phyloP scores from a whole-genome alignment of 768 basidiomycete species.

The Panellus pusillus region DNA sequence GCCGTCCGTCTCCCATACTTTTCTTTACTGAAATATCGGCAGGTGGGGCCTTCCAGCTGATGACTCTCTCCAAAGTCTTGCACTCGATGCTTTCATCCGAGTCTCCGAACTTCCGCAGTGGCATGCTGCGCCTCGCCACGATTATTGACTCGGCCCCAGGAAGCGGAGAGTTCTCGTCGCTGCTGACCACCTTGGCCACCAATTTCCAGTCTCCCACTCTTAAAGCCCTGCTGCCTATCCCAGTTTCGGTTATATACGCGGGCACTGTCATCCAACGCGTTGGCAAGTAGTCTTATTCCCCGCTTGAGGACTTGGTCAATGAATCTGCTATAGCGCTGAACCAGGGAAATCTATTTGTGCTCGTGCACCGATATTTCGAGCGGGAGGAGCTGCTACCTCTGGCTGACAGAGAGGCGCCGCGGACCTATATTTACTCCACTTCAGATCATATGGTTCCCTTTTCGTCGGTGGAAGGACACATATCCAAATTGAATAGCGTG shows the following conservation, averaged over 20 bases:
- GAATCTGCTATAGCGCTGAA: background rate
- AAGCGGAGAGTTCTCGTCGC: background rate
- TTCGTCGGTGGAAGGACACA: background rate
- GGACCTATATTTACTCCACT: background rate
- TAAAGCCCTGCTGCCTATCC: background rate
- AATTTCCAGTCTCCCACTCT: background rate
- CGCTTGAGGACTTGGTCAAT: no score
- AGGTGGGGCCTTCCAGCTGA: conserved; percentile 4
- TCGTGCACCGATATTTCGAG: background rate
- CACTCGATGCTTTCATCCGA: background rate
- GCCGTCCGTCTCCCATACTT: background rate
- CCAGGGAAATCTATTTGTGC: background rate
- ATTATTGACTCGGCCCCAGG: conserved; percentile 4
- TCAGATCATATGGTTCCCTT: background rate
- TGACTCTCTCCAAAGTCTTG: background rate
- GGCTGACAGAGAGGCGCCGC: background rate
- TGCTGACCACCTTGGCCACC: background rate
- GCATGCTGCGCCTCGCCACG: background rate
- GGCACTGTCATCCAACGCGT: no score
- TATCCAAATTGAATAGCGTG: background rate
- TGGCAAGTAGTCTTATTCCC: no score
- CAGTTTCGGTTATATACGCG: background rate
- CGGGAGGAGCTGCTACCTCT: background rate
- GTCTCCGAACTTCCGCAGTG: background rate
- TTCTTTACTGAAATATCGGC: background rate